These are phyloP conservation scores for Acidiella bohemica DNA, from an alignment of 495 filamentous ascomycete species.

Conservation along the genomic window DNA sequence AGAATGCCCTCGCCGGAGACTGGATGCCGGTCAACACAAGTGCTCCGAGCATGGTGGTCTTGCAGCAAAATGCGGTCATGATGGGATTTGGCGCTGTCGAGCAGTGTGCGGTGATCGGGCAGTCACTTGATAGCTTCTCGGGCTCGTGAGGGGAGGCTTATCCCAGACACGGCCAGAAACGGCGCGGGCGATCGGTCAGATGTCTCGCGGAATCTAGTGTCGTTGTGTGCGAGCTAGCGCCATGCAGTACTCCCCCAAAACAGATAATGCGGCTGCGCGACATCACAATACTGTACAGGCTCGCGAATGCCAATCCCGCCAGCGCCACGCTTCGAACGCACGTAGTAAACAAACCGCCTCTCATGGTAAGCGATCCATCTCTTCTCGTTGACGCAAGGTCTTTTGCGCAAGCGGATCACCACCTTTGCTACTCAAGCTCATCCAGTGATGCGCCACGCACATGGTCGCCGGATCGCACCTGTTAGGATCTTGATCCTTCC, in stretches of 20 bases:
- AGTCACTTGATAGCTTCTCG: too few relatives aligned
- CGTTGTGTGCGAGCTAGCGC: too few relatives aligned
- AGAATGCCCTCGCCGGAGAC: conserved; percentile 1
- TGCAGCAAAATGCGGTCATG: conserved; percentile 10
- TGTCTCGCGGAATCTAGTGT: too few relatives aligned
- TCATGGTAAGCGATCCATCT: conserved; percentile 38
- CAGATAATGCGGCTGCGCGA: too few relatives aligned
- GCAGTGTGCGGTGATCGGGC: conserved; percentile 6
- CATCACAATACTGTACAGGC: too few relatives aligned
- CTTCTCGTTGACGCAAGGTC: conserved; percentile 62
- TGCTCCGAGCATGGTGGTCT: conserved; percentile 1
- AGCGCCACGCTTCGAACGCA: too few relatives aligned
- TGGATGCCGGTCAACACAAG: conserved; percentile 10
- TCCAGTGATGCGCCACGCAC: conserved; percentile 97
- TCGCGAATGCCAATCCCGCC: too few relatives aligned
- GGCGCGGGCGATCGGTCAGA: too few relatives aligned
- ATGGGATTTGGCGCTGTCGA: neutral
- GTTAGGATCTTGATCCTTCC: conserved; percentile 38
- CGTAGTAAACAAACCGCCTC: too few relatives aligned
- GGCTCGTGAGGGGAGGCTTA: too few relatives aligned
- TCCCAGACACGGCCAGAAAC: too few relatives aligned
- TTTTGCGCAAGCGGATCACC: conserved; percentile 79
- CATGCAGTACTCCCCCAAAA: too few relatives aligned
- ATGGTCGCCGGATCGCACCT: conserved; percentile 77
- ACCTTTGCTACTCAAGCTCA: conserved; percentile 77